Conservation (phyloP, 192 early-diverging fungal species). For the Thamnidium elegans region DNA sequence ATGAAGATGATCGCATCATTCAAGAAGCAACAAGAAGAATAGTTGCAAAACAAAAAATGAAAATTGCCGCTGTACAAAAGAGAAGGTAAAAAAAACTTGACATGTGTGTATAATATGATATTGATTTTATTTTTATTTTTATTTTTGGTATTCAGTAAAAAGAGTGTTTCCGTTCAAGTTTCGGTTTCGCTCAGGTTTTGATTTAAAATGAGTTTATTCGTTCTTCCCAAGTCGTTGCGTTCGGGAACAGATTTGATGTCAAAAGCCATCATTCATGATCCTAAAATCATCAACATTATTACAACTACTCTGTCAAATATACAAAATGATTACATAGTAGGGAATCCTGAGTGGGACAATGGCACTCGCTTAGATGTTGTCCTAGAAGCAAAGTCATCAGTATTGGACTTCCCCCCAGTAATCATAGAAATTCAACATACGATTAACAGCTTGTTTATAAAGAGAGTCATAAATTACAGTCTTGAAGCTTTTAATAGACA, state of each 20-base stretch:
- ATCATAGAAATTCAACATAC: conserved; percentile 22
- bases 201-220: conserved; percentile 14
- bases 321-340: conserved; percentile 18
- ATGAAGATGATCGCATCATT: too few species aligned
- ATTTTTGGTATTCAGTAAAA: too few species aligned
- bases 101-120: too few species aligned
- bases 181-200: too few species aligned
- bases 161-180: too few species aligned
- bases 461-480: conserved; percentile 14
- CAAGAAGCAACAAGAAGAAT: too few species aligned
- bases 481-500: conserved; percentile 10
- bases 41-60: too few species aligned
- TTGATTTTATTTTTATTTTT: too few species aligned
- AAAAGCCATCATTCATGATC: conserved; percentile 11
- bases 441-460: conserved; percentile 14
- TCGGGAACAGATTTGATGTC: conserved; percentile 12
- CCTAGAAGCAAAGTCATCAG: conserved; percentile 18
- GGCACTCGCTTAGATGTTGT: conserved; percentile 20
- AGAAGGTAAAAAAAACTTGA: too few species aligned
- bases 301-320: conserved; percentile 19
- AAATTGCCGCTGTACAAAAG: too few species aligned
- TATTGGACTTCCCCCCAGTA: conserved; percentile 8
- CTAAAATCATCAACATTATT: conserved; percentile 19
- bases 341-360: conserved; percentile 22
- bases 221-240: conserved; percentile 16